Percentiles rank a stretch among this genome's conserved stretches.
These are phyloP conservation scores for Astrothelium subdiscretum DNA, from an alignment of 495 filamentous ascomycete genomes.

Conservation along the genomic window DNA sequence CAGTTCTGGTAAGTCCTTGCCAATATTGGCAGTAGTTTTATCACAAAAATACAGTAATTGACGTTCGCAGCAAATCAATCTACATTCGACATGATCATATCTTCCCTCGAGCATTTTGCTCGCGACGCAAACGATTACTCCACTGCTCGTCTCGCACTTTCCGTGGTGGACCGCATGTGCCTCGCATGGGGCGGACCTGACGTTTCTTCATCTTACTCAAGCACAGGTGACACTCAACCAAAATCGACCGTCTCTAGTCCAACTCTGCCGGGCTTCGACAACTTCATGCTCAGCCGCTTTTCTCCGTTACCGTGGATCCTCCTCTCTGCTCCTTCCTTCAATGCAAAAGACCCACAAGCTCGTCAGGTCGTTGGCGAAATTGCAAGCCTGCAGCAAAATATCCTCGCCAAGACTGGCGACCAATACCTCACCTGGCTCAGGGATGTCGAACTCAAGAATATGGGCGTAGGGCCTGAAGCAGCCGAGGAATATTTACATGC, in stretches of 20 bases:
- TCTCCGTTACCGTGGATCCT: conserved; percentile 81
- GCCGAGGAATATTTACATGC: conserved; percentile 11
- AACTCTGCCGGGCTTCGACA: conserved; percentile 78
- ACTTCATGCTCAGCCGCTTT: conserved; percentile 79
- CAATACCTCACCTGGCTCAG: conserved; percentile 47
- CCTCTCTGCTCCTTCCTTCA: conserved; percentile 61
- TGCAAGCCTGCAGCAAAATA: conserved; percentile 68
- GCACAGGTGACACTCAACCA: conserved; percentile 24
- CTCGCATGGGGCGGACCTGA: conserved; percentile 77
- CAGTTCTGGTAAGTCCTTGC: conserved; percentile 47
- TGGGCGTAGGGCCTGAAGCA: conserved; percentile 25
- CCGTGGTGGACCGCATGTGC: conserved; percentile 65
- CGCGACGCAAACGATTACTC: conserved; percentile 64
- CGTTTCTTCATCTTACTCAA: conserved; percentile 39
- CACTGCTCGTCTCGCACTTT: conserved; percentile 75
- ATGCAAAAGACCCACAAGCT: conserved; percentile 71
- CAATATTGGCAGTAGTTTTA: not conserved
- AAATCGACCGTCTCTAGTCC: conserved; percentile 27
- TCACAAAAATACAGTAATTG: not conserved
- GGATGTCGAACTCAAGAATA: conserved; percentile 43
- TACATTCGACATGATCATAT: conserved; percentile 73
- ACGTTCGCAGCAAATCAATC: conserved; percentile 57
- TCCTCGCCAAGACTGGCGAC: conserved; percentile 73
- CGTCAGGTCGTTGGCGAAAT: conserved; percentile 78
- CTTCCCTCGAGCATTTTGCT: conserved; percentile 71